Percentiles rank a stretch among this genome's conserved stretches.
phyloP scores from a whole-genome alignment of 257 asterid genomes.

The Jaltomata sinuosa region DNA sequence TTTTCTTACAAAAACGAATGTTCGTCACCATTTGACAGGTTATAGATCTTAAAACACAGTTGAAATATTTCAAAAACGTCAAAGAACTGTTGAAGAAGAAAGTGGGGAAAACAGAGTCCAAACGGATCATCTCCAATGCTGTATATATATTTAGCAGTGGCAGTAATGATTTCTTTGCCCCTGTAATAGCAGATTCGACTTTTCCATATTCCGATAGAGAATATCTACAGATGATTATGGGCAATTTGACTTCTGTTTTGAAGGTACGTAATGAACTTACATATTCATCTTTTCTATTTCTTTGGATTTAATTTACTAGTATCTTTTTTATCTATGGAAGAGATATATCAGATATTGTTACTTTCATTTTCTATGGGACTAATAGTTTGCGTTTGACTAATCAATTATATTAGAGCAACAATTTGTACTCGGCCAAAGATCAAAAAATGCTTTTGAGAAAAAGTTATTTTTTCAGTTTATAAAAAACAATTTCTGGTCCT shows the following conservation, averaged over 20 bases:
- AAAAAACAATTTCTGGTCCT: too few relatives aligned
- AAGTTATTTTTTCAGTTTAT: too few relatives aligned
- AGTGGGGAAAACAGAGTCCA: background rate
- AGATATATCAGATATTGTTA: too few relatives aligned
- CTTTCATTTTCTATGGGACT: too few relatives aligned
- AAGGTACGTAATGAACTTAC: constrained; percentile 16
- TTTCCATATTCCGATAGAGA: background rate
- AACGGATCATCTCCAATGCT: background rate
- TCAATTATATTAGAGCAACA: too few relatives aligned
- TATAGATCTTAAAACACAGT: background rate
- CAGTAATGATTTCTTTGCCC: constrained; percentile 1
- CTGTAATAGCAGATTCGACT: background rate
- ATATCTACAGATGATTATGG: constrained; percentile 9
- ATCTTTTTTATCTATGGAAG: too few relatives aligned
- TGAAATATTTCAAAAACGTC: background rate
- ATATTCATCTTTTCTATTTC: background rate
- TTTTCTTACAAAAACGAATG: too few relatives aligned
- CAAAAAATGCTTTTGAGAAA: too few relatives aligned
- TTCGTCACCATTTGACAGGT: too few relatives aligned
- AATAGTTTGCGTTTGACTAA: too few relatives aligned
- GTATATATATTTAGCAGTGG: background rate
- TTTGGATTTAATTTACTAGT: background rate
- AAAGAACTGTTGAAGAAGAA: background rate
- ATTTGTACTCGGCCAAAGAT: too few relatives aligned
- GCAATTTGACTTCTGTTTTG: constrained; percentile 13